Evolutionary conservation across 345 rosid genomes (phyloP).

Genomic region (Chamaenerion angustifolium): DNA sequence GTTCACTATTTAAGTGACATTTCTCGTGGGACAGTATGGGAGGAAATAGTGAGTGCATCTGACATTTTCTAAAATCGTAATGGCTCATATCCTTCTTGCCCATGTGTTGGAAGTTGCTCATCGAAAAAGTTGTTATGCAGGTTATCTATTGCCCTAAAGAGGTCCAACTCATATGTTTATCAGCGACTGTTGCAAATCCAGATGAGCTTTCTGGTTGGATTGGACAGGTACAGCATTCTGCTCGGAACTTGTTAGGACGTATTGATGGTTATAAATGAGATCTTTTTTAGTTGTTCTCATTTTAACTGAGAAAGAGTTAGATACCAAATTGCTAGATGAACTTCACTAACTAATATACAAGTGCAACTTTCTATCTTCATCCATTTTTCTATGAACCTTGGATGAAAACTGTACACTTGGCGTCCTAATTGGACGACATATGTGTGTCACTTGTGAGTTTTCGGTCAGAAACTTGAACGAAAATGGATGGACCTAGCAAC

Average conservation of each 20-base stretch:
- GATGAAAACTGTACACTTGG: too few relatives aligned
- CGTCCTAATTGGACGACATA: too few relatives aligned
- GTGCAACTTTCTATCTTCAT: too few relatives aligned
- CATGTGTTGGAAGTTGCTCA: neutral
- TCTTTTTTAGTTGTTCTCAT: too few relatives aligned
- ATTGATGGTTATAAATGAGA: too few relatives aligned
- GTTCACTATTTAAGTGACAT: conserved; percentile 96
- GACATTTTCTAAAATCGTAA: neutral
- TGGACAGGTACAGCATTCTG: conserved; percentile 41
- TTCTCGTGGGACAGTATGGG: conserved; percentile 96
- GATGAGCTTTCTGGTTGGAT: conserved; percentile 98
- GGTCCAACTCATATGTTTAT: conserved; percentile 80
- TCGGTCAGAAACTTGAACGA: neutral
- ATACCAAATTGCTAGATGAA: too few relatives aligned
- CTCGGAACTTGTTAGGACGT: neutral
- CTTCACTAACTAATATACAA: too few relatives aligned
- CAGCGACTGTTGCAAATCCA: conserved; percentile 93
- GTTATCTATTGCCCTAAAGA: conserved; percentile 87
- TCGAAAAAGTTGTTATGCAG: conserved; percentile 17
- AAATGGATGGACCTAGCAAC: neutral
- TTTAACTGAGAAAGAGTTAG: too few relatives aligned
- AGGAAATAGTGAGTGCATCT: conserved; percentile 57
- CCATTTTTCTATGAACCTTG: too few relatives aligned
- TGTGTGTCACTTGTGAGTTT: too few relatives aligned
- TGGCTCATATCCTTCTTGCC: neutral